Evolutionary conservation across 192 early-diverging fungal species (phyloP).

Genomic region (Podila verticillata): DNA sequence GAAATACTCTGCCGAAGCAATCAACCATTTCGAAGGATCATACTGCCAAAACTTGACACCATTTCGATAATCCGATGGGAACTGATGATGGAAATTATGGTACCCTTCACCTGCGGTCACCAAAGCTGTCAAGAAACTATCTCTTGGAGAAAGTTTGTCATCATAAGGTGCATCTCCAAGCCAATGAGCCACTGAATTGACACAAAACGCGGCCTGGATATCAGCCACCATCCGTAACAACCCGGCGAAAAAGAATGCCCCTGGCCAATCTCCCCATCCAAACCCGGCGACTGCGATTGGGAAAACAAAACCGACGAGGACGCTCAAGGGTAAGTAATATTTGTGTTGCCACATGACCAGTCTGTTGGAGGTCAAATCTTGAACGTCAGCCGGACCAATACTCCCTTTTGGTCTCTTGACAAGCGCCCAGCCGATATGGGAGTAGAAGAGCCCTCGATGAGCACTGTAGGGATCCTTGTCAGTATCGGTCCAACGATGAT

Average conservation of each 20-base stretch:
- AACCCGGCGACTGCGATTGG: constrained; percentile 87
- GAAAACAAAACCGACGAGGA: constrained; percentile 78
- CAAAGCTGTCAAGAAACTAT: constrained; percentile 84
- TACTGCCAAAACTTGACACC: constrained; percentile 83
- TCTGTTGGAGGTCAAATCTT: constrained; percentile 79
- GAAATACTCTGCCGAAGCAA: constrained; percentile 62
- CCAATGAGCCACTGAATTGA: constrained; percentile 88
- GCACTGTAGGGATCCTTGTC: constrained; percentile 86
- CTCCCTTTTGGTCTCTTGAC: constrained; percentile 75
- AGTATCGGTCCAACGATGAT: constrained; percentile 90
- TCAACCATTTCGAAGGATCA: constrained; percentile 90
- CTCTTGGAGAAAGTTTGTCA: constrained; percentile 84
- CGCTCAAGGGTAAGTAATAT: constrained; percentile 75
- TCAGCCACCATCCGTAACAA: constrained; percentile 77
- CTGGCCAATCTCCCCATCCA: constrained; percentile 81
- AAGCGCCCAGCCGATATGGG: constrained; percentile 89
- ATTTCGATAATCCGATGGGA: constrained; percentile 89
- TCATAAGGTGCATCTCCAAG: constrained; percentile 84
- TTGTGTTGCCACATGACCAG: constrained; percentile 82
- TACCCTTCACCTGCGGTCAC: constrained; percentile 86
- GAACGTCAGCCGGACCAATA: constrained; percentile 82
- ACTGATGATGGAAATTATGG: constrained; percentile 92
- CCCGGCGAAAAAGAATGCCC: constrained; percentile 82
- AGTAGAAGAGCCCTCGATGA: constrained; percentile 81
- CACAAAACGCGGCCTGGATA: constrained; percentile 90